Conservation (phyloP, 1,284 basidiomycete genomes). For the Naganishia liquefaciens region DNA sequence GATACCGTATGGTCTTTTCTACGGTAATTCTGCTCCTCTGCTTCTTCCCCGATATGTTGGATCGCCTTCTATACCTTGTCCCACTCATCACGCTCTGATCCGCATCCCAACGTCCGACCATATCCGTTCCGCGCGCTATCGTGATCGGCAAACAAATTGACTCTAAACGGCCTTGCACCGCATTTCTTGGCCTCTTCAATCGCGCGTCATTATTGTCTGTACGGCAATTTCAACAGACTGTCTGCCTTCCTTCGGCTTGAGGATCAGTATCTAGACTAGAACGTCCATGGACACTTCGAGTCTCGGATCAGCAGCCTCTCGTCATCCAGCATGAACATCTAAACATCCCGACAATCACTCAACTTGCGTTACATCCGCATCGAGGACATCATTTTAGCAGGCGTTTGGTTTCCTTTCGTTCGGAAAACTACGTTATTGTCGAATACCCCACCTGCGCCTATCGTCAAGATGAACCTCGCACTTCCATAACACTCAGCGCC, state of each 20-base stretch:
- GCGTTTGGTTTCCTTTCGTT: background rate
- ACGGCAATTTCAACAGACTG: no score
- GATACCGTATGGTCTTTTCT: background rate
- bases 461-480: conserved; percentile 13
- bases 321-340: conserved; percentile 13
- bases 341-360: background rate
- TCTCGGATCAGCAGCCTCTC: background rate
- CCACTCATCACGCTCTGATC: background rate
- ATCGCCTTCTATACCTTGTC: no score
- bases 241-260: no score
- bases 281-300: background rate
- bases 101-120: no score
- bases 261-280: background rate
- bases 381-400: background rate
- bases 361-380: conserved; percentile 1
- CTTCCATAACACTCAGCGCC: conserved; percentile 15
- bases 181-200: conserved; percentile 4
- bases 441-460: background rate
- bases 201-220: background rate
- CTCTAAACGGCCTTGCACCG: conserved; percentile 16
- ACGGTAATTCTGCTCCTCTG: conserved; percentile 1
- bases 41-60: no score
- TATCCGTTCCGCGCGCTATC: conserved; percentile 1
- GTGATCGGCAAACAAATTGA: conserved; percentile 11
- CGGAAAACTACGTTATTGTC: background rate